Evolutionary conservation across 148 eudicot species (phyloP).

Genomic region (Rheum nobile): DNA sequence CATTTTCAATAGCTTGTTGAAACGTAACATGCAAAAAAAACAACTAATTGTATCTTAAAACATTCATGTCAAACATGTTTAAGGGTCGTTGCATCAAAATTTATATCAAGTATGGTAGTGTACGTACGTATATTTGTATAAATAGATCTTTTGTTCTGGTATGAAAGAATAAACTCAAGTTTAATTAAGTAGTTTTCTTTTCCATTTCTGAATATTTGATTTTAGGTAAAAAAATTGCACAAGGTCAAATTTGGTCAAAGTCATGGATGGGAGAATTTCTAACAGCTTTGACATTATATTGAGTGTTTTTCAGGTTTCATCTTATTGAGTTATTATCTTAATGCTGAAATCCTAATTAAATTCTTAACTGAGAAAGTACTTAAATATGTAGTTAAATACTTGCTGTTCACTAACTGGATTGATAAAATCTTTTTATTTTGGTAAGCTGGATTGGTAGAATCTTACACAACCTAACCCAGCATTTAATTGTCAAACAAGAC

Average conservation of each 20-base stretch:
- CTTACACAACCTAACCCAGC: neutral
- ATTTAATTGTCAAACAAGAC: neutral
- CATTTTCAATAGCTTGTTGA: too few relatives aligned
- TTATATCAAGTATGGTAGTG: too few relatives aligned
- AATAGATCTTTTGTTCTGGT: too few relatives aligned
- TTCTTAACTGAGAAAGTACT: neutral
- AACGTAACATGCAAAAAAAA: too few relatives aligned
- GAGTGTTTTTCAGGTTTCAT: too few relatives aligned
- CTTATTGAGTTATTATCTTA: too few relatives aligned
- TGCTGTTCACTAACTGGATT: neutral
- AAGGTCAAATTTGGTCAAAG: neutral
- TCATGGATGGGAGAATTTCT: neutral
- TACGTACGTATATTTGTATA: too few relatives aligned
- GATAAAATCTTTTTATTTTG: neutral
- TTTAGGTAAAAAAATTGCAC: neutral
- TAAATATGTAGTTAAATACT: neutral
- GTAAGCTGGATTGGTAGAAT: neutral
- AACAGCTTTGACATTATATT: neutral
- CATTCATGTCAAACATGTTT: too few relatives aligned
- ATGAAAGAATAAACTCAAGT: too few relatives aligned
- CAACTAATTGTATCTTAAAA: too few relatives aligned
- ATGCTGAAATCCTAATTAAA: neutral
- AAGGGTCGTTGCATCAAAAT: too few relatives aligned
- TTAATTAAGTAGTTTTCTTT: too few relatives aligned
- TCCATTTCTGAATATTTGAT: neutral